Conservation (phyloP, 73 alveolate species). For the Breviolum minutum region DNA sequence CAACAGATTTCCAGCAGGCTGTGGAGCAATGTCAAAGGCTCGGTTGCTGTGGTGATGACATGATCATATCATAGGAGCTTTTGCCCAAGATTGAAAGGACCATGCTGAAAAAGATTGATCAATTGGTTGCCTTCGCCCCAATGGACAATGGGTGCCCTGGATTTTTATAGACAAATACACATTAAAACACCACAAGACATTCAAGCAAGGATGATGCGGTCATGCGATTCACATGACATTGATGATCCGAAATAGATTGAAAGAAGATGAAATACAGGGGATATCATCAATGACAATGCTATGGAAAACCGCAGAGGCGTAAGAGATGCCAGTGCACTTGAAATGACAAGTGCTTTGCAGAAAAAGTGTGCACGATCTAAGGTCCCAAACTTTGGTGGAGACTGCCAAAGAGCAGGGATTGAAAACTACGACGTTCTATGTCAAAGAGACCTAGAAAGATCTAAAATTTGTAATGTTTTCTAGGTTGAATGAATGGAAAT, state of each 20-base stretch:
- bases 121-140: constrained; percentile 51
- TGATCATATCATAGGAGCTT: neutral
- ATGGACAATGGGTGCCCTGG: constrained; percentile 19
- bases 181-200: neutral
- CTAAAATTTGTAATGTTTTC: too few species aligned
- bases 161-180: neutral
- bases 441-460: neutral
- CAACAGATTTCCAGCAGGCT: neutral
- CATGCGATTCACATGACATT: neutral
- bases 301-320: too few species aligned
- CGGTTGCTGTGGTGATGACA: neutral
- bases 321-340: neutral
- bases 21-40: constrained; percentile 39
- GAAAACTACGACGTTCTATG: constrained; percentile 35
- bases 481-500: too few species aligned
- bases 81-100: neutral
- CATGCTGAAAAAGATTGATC: constrained; percentile 53
- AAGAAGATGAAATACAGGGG: too few species aligned
- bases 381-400: constrained; percentile 40
- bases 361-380: neutral
- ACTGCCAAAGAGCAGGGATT: constrained; percentile 71
- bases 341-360: neutral
- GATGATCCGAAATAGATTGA: neutral
- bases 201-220: neutral
- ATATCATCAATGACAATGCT: neutral